Conservation (phyloP, 2,329 filamentous ascomycete species). For the Claviceps pusilla region DNA sequence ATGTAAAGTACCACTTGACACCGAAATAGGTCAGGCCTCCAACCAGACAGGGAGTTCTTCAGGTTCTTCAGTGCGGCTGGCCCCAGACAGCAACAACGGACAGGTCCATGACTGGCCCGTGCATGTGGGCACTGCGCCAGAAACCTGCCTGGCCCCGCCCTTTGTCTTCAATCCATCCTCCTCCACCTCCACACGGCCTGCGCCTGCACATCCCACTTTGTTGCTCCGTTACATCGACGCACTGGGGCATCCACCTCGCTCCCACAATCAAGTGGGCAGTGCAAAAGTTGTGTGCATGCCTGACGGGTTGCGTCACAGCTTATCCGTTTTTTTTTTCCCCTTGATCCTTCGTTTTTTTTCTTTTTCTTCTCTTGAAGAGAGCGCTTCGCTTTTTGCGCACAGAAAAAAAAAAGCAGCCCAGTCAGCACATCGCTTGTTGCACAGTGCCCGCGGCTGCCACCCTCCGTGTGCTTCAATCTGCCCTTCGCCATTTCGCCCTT, state of each 20-base stretch:
- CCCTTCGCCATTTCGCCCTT: neutral
- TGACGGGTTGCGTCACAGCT: neutral
- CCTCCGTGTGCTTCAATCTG: neutral
- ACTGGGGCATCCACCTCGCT: neutral
- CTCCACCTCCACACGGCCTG: no score
- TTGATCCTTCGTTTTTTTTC: neutral
- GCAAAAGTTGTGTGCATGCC: neutral
- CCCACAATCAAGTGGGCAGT: neutral
- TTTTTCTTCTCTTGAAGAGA: neutral
- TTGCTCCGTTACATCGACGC: no score
- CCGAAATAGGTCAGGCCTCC: no score
- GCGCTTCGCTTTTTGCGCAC: neutral
- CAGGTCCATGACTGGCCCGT: no score
- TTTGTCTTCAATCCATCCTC: no score
- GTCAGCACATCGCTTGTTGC: neutral
- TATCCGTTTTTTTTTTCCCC: neutral
- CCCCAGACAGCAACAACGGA: no score
- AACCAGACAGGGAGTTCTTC: no score
- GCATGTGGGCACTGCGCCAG: no score
- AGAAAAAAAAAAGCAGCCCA: neutral
- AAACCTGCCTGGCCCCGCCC: no score
- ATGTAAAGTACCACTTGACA: no score
- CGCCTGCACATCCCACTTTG: no score
- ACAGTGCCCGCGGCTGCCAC: neutral
- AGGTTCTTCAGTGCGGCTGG: no score